Conservation (phyloP, 2,329 filamentous ascomycete species). For the Microthyrium microscopicum region DNA sequence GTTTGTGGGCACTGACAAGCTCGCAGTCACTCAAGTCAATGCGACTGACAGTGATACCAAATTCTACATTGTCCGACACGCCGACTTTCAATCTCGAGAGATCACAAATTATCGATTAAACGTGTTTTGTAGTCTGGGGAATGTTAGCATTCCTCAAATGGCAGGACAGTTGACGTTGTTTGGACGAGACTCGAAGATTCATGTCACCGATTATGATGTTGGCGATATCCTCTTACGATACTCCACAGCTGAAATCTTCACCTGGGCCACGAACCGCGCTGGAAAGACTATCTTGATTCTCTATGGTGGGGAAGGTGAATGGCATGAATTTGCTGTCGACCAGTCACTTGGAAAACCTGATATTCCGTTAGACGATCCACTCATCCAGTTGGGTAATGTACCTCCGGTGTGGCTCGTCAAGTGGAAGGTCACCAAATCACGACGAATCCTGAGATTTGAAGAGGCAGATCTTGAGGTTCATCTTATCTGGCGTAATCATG, state of each 20-base stretch:
- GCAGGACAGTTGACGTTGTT: slow-evolving; percentile 38
- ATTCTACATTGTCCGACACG: slow-evolving; percentile 51
- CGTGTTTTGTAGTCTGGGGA: slow-evolving; percentile 38
- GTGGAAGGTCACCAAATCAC: slow-evolving; percentile 7
- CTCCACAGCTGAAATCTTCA: slow-evolving; percentile 52
- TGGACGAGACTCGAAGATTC: slow-evolving; percentile 49
- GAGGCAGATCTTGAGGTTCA: slow-evolving; percentile 16
- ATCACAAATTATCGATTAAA: slow-evolving; percentile 47
- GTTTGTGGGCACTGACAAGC: slow-evolving; percentile 22
- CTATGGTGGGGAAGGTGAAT: slow-evolving; percentile 45
- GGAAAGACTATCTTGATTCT: slow-evolving; percentile 43
- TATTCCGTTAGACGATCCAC: not conserved
- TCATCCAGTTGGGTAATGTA: not conserved
- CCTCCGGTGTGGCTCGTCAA: not conserved
- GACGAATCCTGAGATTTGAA: slow-evolving; percentile 22
- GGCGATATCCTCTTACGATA: slow-evolving; percentile 43
- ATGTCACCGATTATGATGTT: slow-evolving; percentile 49
- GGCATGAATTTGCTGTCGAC: slow-evolving; percentile 49
- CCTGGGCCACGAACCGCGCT: slow-evolving; percentile 24
- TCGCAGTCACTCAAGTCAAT: slow-evolving; percentile 46
- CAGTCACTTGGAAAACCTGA: slow-evolving; percentile 15
- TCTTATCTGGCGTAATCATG: slow-evolving; percentile 21
- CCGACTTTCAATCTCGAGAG: slow-evolving; percentile 42
- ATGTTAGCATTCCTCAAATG: slow-evolving; percentile 40
- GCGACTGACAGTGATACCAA: slow-evolving; percentile 30